phyloP scores from a whole-genome alignment of 768 basidiomycete genomes.

The Fistulinella prunicolor region DNA sequence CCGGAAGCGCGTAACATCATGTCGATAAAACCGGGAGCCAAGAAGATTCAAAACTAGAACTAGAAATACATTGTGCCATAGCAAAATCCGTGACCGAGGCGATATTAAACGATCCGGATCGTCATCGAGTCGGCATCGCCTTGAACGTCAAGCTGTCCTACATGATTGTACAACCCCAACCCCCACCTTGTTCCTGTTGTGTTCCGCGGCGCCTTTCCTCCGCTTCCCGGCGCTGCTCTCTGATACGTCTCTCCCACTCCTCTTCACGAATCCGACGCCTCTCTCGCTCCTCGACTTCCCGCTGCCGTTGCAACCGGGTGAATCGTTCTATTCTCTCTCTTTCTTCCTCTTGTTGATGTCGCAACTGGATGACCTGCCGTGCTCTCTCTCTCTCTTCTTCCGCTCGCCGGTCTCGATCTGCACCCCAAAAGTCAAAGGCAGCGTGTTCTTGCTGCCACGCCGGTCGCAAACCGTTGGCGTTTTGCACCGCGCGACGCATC shows the following conservation, averaged over 20 bases:
- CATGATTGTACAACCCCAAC: constrained; percentile 29
- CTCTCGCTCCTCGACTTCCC: constrained; percentile 3
- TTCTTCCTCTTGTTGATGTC: constrained; percentile 2
- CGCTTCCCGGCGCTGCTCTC: constrained; percentile 2
- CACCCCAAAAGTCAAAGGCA: too few relatives aligned
- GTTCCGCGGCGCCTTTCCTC: constrained; percentile 8
- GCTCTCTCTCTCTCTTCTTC: too few relatives aligned
- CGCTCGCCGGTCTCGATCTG: too few relatives aligned
- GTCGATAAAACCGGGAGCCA: too few relatives aligned
- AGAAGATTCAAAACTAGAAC: too few relatives aligned
- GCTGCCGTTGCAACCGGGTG: not conserved
- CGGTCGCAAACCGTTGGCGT: not conserved
- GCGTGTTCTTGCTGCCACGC: too few relatives aligned
- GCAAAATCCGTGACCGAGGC: too few relatives aligned
- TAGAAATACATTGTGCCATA: too few relatives aligned
- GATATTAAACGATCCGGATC: not conserved
- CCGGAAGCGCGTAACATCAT: too few relatives aligned
- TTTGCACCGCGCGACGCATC: constrained; percentile 4
- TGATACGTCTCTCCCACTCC: not conserved
- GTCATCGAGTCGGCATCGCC: too few relatives aligned
- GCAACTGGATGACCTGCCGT: too few relatives aligned
- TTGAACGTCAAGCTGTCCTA: constrained; percentile 4
- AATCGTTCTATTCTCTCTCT: not conserved
- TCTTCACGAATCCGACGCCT: too few relatives aligned
- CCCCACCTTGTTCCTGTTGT: not conserved